Conservation (phyloP, 768 basidiomycete species). For the Roridomyces roridus region DNA sequence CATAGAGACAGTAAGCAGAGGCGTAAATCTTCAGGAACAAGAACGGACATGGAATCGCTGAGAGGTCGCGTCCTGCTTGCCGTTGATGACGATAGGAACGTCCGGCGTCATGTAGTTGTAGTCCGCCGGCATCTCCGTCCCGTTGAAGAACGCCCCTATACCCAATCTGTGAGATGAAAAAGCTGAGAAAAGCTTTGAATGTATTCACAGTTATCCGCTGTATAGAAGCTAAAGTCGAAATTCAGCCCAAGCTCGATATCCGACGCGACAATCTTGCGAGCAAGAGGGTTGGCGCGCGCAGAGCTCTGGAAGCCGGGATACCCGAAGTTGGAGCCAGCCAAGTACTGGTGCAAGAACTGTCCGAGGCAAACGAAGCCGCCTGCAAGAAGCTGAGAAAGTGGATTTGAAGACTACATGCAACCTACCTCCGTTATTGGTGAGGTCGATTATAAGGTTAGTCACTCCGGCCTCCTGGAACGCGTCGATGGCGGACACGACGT, state of each 20-base stretch:
- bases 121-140: slow-evolving; percentile 42
- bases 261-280: slow-evolving; percentile 61
- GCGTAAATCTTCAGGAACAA: too few species aligned
- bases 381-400: slow-evolving; percentile 26
- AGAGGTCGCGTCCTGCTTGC: slow-evolving; percentile 48
- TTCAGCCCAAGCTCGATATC: slow-evolving; percentile 54
- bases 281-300: slow-evolving; percentile 59
- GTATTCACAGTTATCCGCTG: slow-evolving; percentile 57
- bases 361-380: slow-evolving; percentile 70
- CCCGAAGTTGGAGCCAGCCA: slow-evolving; percentile 55
- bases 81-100: slow-evolving; percentile 50
- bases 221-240: slow-evolving; percentile 46
- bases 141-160: slow-evolving; percentile 54
- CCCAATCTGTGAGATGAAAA: too few species aligned
- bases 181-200: neutral
- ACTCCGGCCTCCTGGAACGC: slow-evolving; percentile 56
- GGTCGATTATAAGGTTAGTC: slow-evolving; percentile 58
- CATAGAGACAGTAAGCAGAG: neutral
- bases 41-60: slow-evolving; percentile 53
- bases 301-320: slow-evolving; percentile 64
- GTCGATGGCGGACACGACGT: slow-evolving; percentile 50
- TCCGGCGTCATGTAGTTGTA: slow-evolving; percentile 54
- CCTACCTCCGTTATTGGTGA: slow-evolving; percentile 69
- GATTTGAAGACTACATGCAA: neutral
- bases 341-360: slow-evolving; percentile 62